Evolutionary conservation across 139 green algal genomes (phyloP).

Genomic region (Micractinium sp.): DNA sequence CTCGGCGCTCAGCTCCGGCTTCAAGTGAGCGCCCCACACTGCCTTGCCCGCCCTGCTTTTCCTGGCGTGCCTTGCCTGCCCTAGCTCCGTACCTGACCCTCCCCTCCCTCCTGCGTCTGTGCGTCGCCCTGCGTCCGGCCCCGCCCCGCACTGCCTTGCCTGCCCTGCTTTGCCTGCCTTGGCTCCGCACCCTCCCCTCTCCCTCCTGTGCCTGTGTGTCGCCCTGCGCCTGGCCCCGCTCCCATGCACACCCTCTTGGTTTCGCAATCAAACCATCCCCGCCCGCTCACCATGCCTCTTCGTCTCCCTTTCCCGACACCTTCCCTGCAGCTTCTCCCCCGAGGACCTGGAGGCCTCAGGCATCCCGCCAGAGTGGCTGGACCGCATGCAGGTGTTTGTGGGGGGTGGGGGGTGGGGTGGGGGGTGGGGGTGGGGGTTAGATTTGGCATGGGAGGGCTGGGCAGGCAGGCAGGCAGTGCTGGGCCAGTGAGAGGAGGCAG

Average conservation of each 20-base stretch:
- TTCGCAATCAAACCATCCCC: background rate
- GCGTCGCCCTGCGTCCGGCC: too few species aligned
- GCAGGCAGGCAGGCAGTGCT: too few species aligned
- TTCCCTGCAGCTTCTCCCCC: background rate
- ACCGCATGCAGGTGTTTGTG: slow-evolving; percentile 2
- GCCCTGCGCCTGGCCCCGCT: too few species aligned
- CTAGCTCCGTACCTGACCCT: background rate
- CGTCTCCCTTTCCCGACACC: background rate
- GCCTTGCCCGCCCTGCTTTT: background rate
- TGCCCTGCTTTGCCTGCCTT: background rate
- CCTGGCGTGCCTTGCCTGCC: background rate
- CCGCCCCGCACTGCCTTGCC: too few species aligned
- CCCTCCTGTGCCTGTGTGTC: background rate
- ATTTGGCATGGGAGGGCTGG: too few species aligned
- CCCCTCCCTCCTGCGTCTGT: background rate
- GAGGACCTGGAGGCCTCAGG: slow-evolving; percentile 23
- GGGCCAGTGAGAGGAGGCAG: too few species aligned
- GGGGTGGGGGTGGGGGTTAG: background rate
- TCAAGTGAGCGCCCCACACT: background rate
- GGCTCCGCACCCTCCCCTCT: background rate
- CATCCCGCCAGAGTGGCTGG: slow-evolving; percentile 6
- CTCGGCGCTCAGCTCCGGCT: background rate
- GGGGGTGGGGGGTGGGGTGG: background rate
- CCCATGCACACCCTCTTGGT: background rate
- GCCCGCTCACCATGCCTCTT: background rate